These are phyloP conservation scores for Teratosphaeria nubilosa DNA, from an alignment of 2,329 filamentous ascomycete species.

Conservation along the genomic window DNA sequence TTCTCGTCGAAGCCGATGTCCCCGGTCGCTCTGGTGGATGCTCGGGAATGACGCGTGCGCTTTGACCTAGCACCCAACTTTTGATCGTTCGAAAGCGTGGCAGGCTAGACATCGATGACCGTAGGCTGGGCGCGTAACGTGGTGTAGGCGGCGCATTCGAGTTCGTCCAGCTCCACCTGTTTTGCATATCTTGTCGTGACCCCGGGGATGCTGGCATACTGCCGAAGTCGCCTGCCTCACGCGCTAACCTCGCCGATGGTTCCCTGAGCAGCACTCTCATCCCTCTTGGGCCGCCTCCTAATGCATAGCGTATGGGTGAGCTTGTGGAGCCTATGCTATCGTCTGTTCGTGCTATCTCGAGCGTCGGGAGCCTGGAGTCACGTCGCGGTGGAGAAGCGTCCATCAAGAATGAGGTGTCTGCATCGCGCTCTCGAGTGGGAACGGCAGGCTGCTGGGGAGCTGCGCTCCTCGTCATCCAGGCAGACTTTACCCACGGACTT, in stretches of 20 bases:
- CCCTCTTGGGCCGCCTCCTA: background rate
- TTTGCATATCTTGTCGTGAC: background rate
- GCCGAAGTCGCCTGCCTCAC: background rate
- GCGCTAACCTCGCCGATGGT: background rate
- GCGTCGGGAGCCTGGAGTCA: background rate
- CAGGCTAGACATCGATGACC: slow-evolving; percentile 6
- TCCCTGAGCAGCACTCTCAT: background rate
- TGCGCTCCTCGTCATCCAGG: slow-evolving; percentile 1
- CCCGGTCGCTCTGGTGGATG: background rate
- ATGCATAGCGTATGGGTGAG: background rate
- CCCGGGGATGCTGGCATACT: background rate
- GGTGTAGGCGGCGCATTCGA: slow-evolving; percentile 19
- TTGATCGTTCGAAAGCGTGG: slow-evolving; percentile 9
- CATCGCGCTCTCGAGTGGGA: background rate
- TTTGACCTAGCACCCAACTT: slow-evolving; percentile 9
- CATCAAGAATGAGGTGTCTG: background rate
- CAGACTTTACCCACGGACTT: slow-evolving; percentile 5
- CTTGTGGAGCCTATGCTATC: background rate
- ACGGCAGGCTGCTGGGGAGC: background rate
- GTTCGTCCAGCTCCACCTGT: slow-evolving; percentile 21
- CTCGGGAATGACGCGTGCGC: slow-evolving; percentile 8
- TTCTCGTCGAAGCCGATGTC: background rate
- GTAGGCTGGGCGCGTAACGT: slow-evolving; percentile 6
- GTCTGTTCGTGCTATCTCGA: background rate
- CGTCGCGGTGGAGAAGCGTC: background rate